A percentile compares a stretch with the other conserved stretches of the same genome.
phyloP scores from a whole-genome alignment of 2,329 filamentous ascomycete genomes.

The Penicillium vulpinum region DNA sequence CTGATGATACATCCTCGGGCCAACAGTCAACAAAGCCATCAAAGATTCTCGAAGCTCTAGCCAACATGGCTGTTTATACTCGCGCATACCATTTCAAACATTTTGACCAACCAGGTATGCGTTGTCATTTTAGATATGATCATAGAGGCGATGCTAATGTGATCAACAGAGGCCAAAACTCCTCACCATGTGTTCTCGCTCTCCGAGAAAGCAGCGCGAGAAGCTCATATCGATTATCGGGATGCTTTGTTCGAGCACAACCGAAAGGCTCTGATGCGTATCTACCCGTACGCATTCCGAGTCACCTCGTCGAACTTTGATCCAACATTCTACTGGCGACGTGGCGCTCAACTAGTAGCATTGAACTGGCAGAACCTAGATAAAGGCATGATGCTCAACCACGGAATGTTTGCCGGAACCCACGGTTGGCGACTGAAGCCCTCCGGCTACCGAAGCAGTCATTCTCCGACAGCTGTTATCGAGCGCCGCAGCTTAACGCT shows the following conservation, averaged over 20 bases:
- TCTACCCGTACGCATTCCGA: constrained; percentile 80
- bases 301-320: constrained; percentile 85
- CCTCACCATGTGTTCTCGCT: constrained; percentile 66
- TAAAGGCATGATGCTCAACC: constrained; percentile 93
- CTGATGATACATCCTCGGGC: neutral
- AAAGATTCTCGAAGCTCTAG: constrained; percentile 71
- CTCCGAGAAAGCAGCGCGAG: constrained; percentile 65
- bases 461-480: constrained; percentile 38
- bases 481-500: constrained; percentile 62
- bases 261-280: constrained; percentile 76
- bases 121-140: neutral
- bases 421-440: constrained; percentile 87
- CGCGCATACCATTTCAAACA: constrained; percentile 77
- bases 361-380: constrained; percentile 93
- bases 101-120: constrained; percentile 66
- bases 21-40: constrained; percentile 40
- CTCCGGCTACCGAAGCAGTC: constrained; percentile 61
- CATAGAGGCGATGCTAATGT: neutral
- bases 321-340: constrained; percentile 80
- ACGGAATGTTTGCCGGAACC: constrained; percentile 83
- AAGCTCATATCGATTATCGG: constrained; percentile 56
- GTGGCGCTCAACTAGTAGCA: constrained; percentile 86
- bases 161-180: constrained; percentile 46
- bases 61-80: constrained; percentile 79
- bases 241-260: constrained; percentile 79